Conservation (phyloP, 176 grass and related monocot species). For the Oryza glaberrima region DNA sequence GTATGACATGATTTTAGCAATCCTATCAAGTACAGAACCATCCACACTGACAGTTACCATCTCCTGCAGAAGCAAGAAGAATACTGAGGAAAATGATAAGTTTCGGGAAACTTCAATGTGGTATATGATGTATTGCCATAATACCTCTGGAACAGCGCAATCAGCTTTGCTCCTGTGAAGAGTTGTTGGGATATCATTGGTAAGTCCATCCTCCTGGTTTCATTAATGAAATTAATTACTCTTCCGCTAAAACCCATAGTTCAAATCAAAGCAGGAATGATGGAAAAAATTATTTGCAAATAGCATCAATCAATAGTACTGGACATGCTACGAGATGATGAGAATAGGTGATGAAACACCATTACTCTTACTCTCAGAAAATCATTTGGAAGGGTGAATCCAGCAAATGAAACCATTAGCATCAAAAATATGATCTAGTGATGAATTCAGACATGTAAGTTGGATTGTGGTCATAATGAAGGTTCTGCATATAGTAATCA, state of each 20-base stretch:
- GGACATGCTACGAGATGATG: background rate
- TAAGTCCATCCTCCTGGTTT: conserved; percentile 80
- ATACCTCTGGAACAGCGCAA: conserved; percentile 75
- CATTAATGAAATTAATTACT: conserved; percentile 31
- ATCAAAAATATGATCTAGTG: background rate
- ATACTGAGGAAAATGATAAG: conserved; percentile 10
- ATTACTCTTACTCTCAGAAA: background rate
- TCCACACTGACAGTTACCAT: conserved; percentile 95
- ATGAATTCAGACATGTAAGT: background rate
- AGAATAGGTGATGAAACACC: background rate
- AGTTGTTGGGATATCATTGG: conserved; percentile 94
- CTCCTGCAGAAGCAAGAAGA: conserved; percentile 67
- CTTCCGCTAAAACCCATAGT: background rate
- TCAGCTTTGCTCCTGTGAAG: conserved; percentile 98
- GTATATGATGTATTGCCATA: background rate
- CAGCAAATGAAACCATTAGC: background rate
- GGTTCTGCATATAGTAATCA: background rate
- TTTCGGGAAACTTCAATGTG: background rate
- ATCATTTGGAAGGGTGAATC: background rate
- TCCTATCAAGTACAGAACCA: conserved; percentile 95
- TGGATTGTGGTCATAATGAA: background rate
- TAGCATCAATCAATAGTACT: background rate
- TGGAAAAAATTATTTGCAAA: background rate
- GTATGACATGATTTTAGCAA: conserved; percentile 99
- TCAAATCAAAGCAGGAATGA: background rate